phyloP scores from a whole-genome alignment of 768 basidiomycete genomes.

The Phaffia tasmanica region DNA sequence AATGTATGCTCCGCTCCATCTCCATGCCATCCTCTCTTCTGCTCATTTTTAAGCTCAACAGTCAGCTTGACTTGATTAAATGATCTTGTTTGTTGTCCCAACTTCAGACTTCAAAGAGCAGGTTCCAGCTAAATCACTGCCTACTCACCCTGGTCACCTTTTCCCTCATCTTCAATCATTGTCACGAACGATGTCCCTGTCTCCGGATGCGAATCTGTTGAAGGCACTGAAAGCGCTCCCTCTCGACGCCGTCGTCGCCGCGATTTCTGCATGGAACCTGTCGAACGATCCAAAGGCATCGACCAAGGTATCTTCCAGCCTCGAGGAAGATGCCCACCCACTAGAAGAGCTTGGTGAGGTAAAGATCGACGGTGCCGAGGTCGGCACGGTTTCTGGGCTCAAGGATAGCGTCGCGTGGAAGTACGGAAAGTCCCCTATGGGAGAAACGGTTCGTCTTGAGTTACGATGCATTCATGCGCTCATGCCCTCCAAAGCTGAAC shows the following conservation, averaged over 20 bases:
- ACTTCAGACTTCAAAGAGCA: constrained; percentile 30
- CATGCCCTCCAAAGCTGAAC: background rate
- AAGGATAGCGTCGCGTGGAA: constrained; percentile 8
- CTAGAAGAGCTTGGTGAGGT: background rate
- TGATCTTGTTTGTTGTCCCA: background rate
- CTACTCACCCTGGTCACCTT: constrained; percentile 36
- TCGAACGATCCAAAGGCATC: background rate
- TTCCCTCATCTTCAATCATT: constrained; percentile 36
- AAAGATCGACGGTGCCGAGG: background rate
- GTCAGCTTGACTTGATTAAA: background rate
- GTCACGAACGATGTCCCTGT: constrained; percentile 9
- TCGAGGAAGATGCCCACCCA: constrained; percentile 18
- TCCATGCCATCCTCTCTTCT: background rate
- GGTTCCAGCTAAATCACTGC: constrained; percentile 33
- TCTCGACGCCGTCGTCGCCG: constrained; percentile 30
- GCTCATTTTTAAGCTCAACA: background rate
- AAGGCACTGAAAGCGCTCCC: constrained; percentile 29
- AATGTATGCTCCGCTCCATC: constrained; percentile 30
- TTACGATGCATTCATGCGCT: background rate
- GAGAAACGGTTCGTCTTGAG: constrained; percentile 8
- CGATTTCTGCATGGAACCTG: constrained; percentile 28
- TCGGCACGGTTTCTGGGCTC: background rate
- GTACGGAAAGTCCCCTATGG: constrained; percentile 22
- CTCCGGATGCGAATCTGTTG: constrained; percentile 9
- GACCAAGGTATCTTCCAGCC: background rate